Base-by-base conservation (phyloP, 208 protist species). In the Wallacemonas rigidus region DNA sequence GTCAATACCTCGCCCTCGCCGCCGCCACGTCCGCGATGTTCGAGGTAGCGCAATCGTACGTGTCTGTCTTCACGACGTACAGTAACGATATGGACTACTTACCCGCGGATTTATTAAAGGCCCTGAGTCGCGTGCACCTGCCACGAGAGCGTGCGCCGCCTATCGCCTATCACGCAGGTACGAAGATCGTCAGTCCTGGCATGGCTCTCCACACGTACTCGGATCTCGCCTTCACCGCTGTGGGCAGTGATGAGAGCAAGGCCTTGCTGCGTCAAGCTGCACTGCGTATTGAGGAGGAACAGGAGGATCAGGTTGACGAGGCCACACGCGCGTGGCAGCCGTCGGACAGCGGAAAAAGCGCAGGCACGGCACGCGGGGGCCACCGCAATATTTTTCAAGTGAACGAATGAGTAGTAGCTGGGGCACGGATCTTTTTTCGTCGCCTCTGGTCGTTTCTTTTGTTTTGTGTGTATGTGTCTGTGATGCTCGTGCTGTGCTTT, bases 41-140 rank as follows among this genome's bases (percentile, higher is more conserved):
- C 51, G 75, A 89, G 41, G 75, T 87, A 0, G 74, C 88, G 9
- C 77, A 78, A 11, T 74, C 79, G 43, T 81, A 88, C 75, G 72
- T 93, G 0, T 71, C 86, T 67, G 74, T 93, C 55, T 95, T 91
- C 79, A 92, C 88, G 35, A 74, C 75, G 35, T 83, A 83, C 80
- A 93, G 88, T 78, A 82, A 77, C 65, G 91, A 96, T 58, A 69
- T 87, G 44, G 91, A 96, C 68, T 91, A 82, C 45, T 36, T 96
- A 44, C 81, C 82, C n/a, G 75, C 75, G 6, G 88, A 94, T 58
- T 63, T 94, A 9, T 71, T 96, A 17, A 83, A 80, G 14, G 64
- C 83, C 26, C 69, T 96, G 17, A 79, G 82, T 26, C 80, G 79
- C 44, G 76, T 87, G 54, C 79, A 87, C 43, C 69, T 96, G 48